A percentile compares a stretch with the other conserved stretches of the same genome.
Evolutionary conservation across 2,329 filamentous ascomycete species (phyloP).

Genomic region (Hyphodiscus sp.): DNA sequence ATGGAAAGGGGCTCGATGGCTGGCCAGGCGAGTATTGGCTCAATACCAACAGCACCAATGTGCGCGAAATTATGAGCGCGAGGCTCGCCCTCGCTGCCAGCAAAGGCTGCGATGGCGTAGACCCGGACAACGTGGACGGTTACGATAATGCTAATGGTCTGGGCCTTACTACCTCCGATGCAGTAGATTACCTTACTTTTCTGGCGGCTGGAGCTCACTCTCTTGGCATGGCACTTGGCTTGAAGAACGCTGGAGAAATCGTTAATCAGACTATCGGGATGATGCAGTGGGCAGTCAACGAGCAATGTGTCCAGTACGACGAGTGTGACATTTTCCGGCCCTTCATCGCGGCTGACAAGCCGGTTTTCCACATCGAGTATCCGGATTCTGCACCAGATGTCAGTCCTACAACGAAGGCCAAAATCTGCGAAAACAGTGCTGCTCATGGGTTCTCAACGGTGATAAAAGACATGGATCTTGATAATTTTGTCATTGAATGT

Average conservation of each 20-base stretch:
- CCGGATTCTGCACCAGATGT: conserved; percentile 33
- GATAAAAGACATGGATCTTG: conserved; percentile 11
- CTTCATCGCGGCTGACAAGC: conserved; percentile 56
- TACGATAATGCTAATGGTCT: conserved; percentile 58
- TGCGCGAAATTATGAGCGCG: conserved; percentile 56
- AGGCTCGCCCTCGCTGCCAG: conserved; percentile 51
- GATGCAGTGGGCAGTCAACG: conserved; percentile 34
- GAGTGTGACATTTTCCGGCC: conserved; percentile 53
- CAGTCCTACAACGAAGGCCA: neutral
- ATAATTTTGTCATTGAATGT: conserved; percentile 14
- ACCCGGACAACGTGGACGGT: conserved; percentile 65
- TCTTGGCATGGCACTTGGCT: conserved; percentile 53
- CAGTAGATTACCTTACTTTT: conserved; percentile 54
- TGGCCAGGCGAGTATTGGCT: conserved; percentile 66
- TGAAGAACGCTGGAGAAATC: conserved; percentile 63
- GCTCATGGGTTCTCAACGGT: conserved; percentile 10
- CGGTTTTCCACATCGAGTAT: conserved; percentile 70
- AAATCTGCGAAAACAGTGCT: conserved; percentile 2
- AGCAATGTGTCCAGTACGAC: conserved; percentile 57
- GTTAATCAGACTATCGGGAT: conserved; percentile 5
- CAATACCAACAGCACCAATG: conserved; percentile 46
- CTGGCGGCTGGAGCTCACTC: conserved; percentile 48
- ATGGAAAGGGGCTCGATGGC: conserved; percentile 43
- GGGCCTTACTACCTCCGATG: conserved; percentile 47
- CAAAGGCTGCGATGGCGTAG: conserved; percentile 62